Conservation (phyloP, 2,329 filamentous ascomycete species). For the Trichoderma sp. region DNA sequence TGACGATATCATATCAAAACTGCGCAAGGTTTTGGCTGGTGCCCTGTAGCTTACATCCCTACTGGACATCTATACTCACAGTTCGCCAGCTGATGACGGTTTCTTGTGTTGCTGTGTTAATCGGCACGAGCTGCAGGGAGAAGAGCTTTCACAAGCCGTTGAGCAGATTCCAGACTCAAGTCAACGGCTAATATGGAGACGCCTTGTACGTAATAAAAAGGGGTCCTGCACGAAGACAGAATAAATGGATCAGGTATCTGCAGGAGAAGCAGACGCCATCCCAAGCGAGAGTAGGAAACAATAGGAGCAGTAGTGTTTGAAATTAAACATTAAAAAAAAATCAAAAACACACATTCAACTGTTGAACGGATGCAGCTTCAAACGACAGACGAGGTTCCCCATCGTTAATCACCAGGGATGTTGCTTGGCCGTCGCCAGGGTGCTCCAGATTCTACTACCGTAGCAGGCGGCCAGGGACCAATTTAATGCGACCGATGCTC, state of each 20-base stretch:
- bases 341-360: neutral
- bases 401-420: neutral
- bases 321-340: neutral
- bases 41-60: neutral
- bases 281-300: neutral
- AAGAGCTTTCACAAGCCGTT: neutral
- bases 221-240: neutral
- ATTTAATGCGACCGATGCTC: neutral
- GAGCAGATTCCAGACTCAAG: neutral
- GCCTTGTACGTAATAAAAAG: conserved; percentile 16
- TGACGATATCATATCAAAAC: neutral
- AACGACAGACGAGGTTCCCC: conserved; percentile 5
- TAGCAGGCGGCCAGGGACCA: neutral
- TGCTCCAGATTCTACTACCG: neutral
- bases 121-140: too few species aligned
- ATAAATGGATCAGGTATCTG: neutral
- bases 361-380: neutral
- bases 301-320: neutral
- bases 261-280: neutral
- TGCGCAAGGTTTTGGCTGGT: neutral
- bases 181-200: conserved; percentile 1
- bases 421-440: neutral
- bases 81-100: neutral
- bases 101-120: neutral
- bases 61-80: neutral